These are phyloP conservation scores for Phytophthora pini DNA, from an alignment of 352 stramenopile genomes.

Conservation along the genomic window DNA sequence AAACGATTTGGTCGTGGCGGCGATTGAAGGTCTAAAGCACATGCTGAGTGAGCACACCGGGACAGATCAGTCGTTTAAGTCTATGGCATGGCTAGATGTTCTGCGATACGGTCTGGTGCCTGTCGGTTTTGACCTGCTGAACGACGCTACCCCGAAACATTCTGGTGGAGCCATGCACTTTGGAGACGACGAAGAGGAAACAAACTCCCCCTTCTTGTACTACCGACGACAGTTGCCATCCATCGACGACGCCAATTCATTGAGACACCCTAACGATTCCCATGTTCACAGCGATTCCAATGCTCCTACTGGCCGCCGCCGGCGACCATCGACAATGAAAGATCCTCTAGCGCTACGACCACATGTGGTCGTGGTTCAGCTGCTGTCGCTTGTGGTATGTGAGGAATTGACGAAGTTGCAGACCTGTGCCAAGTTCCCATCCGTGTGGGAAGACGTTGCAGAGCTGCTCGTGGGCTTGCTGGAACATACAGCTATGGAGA, in stretches of 20 bases:
- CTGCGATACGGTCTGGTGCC: constrained; percentile 62
- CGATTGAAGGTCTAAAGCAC: constrained; percentile 56
- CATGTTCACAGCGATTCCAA: constrained; percentile 9
- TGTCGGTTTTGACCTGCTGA: constrained; percentile 63
- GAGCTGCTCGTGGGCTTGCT: constrained; percentile 63
- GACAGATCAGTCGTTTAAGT: constrained; percentile 42
- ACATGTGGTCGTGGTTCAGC: constrained; percentile 64
- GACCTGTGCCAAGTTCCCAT: constrained; percentile 43
- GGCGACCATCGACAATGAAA: constrained; percentile 63
- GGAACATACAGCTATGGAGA: constrained; percentile 54
- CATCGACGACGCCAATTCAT: constrained; percentile 13
- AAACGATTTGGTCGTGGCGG: constrained; percentile 54
- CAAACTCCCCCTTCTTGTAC: constrained; percentile 55
- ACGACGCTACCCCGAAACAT: constrained; percentile 20
- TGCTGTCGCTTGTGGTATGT: constrained; percentile 70
- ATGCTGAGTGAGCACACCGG: constrained; percentile 53
- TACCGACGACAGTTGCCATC: constrained; percentile 58
- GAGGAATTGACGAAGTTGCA: constrained; percentile 62
- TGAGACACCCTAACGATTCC: constrained; percentile 3
- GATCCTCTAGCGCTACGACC: constrained; percentile 63
- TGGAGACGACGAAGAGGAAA: constrained; percentile 45
- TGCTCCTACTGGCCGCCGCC: constrained; percentile 28
- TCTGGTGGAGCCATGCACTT: constrained; percentile 23
- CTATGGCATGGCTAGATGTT: constrained; percentile 65
- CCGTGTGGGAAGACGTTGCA: constrained; percentile 63